Evolutionary conservation across 2,329 filamentous ascomycete species (phyloP).

Genomic region (Xylaria sp.): DNA sequence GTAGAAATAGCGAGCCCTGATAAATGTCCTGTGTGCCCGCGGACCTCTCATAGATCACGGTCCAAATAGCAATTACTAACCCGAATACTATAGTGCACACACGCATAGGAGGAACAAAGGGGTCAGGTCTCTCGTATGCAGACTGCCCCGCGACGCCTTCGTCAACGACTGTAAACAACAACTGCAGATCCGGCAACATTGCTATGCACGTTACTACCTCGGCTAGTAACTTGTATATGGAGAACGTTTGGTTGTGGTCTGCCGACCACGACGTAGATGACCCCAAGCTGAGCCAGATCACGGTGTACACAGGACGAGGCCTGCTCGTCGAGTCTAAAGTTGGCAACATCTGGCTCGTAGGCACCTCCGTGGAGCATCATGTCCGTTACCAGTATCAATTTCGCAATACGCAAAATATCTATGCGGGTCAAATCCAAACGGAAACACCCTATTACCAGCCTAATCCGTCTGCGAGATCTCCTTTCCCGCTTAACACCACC

Average conservation of each 20-base stretch:
- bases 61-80: slow-evolving; percentile 2
- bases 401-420: slow-evolving; percentile 67
- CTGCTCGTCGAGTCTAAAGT: slow-evolving; percentile 58
- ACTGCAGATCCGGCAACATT: slow-evolving; percentile 56
- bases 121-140: slow-evolving; percentile 73
- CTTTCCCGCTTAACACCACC: slow-evolving; percentile 59
- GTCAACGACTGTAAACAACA: slow-evolving; percentile 43
- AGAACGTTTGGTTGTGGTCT: slow-evolving; percentile 58
- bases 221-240: slow-evolving; percentile 53
- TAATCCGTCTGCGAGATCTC: slow-evolving; percentile 66
- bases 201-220: slow-evolving; percentile 55
- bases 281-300: slow-evolving; percentile 55
- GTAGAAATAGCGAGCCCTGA: not conserved
- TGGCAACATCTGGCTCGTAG: slow-evolving; percentile 68
- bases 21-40: not conserved
- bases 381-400: slow-evolving; percentile 75
- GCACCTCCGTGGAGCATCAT: slow-evolving; percentile 72
- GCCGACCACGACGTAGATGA: slow-evolving; percentile 63
- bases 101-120: slow-evolving; percentile 77
- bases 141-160: slow-evolving; percentile 64
- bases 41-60: not conserved
- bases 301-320: slow-evolving; percentile 61
- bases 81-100: slow-evolving; percentile 62
- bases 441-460: slow-evolving; percentile 79
- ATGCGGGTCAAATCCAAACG: slow-evolving; percentile 73